Evolutionary conservation across 441 rosid species (phyloP), one percentile per base, ranked within the genome.

Genomic region (Adansonia grandidieri): DNA sequence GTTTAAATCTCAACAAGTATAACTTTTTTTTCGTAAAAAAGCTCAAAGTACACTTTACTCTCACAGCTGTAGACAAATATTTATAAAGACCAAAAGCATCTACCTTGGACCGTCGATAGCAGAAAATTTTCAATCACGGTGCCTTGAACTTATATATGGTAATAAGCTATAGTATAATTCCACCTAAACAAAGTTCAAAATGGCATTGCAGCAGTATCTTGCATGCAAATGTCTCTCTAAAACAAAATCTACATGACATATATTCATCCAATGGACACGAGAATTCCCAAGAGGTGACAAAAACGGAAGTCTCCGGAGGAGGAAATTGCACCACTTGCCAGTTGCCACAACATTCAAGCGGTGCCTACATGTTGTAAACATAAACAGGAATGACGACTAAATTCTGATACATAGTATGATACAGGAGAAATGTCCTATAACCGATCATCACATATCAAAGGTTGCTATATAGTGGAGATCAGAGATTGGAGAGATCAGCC

Each of bases 391-490:
- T 32, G 37, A 32, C 37, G 37, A 32, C 37, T 32, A 32, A 2
- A 32, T 32, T 32, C 37, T 32, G 37, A 32, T 32, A 32, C 37
- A 32, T 32, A 3, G 37, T 32, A 32, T 32, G 37, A 32, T 3
- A 32, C 37, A 32, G 37, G 37, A 32, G 37, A 32, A 32, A 32
- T 32, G 37, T 32, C 37, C 37, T 2, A 32, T 32, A 32, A 32
- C 37, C 37, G 4, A 32, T 32, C 37, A 32, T 32, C 37, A 32
- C 37, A 32, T 42, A 96, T 77, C 98, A 88, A 57, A 92, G 88
- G n/a, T 78, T 96, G 42, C 76, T 92, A 53, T 92, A 92, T 75
- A 83, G 94, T 86, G 93, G 97, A 20, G 94, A 91, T 6, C 87
- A 86, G 81, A 89, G 83, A 67, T 54, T 79, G 71, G 97, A 96